Percentiles rank a stretch among this genome's conserved stretches.
Evolutionary conservation across 306 rosid species (phyloP).

Genomic region (Glycine soja): DNA sequence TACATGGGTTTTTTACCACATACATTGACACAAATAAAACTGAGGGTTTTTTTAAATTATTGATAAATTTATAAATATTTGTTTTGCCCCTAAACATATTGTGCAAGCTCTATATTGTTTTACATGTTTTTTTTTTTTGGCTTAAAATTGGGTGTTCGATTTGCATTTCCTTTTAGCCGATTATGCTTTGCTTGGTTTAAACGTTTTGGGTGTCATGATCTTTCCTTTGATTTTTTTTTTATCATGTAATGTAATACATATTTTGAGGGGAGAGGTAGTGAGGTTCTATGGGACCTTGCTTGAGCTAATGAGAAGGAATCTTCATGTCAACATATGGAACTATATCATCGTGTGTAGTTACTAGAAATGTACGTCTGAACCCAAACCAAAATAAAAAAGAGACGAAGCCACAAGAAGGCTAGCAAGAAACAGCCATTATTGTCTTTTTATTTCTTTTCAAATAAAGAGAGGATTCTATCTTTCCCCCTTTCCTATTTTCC

Average conservation of each 20-base stretch:
- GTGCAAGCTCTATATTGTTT: background rate
- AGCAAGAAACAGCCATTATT: background rate
- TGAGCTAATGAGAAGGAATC: too few relatives aligned
- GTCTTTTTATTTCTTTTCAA: background rate
- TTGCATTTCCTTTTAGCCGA: background rate
- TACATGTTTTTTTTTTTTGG: background rate
- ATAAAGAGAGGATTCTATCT: background rate
- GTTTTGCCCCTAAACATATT: background rate
- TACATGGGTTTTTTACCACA: conserved; percentile 2
- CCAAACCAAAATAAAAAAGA: background rate
- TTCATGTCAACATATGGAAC: background rate
- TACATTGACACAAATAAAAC: conserved; percentile 13
- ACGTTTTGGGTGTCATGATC: too few relatives aligned
- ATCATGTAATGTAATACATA: too few relatives aligned
- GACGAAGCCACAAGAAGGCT: background rate
- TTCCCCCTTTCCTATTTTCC: background rate
- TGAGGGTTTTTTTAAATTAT: background rate
- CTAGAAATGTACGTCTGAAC: background rate
- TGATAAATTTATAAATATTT: background rate
- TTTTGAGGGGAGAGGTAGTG: too few relatives aligned
- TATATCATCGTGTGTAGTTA: background rate
- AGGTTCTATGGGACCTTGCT: too few relatives aligned
- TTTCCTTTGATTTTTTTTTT: too few relatives aligned
- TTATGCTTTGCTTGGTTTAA: background rate
- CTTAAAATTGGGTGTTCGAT: background rate